Evolutionary conservation across 495 filamentous ascomycete genomes (phyloP), one percentile per base, ranked within the genome.

Genomic region (Aspergillus steynii): DNA sequence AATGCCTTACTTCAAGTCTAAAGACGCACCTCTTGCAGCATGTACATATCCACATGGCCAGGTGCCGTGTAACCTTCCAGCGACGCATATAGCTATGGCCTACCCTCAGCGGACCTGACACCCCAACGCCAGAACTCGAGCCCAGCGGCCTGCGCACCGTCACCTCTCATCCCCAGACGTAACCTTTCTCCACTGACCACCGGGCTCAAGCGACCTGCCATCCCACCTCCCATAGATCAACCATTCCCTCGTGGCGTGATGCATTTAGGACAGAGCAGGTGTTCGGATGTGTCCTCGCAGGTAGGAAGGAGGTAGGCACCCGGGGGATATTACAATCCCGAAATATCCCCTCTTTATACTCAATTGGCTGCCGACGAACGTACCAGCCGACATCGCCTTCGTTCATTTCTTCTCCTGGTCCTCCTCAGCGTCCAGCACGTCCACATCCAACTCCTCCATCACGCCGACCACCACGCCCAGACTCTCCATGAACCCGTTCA

Each of bases 401-500:
- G 12, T 7, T 70, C 63, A 65, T 72, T 71, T 69, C 45, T 68
- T 69, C 54, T 73, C 65, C 55, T 65, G 65, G 50, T 66, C 71
- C 37, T 14, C 55, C 53, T 61, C 29, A 20, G 65, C 67, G 42
- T 72, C 64, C 32, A 97, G 68, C 8, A 93, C 88, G 79, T 97
- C 95, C 20, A 89, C 83, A 77, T 98, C 95, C 60, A 98, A 71
- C 73, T 96, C 90, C 67, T 88, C 84, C 88, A 96, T 96, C 0
- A 95, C 88, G 34, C 89, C 88, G 50, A 98, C 71, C 0, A 97
- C 86, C 42, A 96, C 85, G 9, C 87, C 85, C 29, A 97, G 66
- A 64, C 90, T 96, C 62, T 98, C 95, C 81, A 98, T 92, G 69
- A 96, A 96, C n/a, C 94, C 92, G 76, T 99, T 99, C 64, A 97